A percentile compares a stretch with the other conserved stretches of the same genome.
Evolutionary conservation across 495 filamentous ascomycete genomes (phyloP).

Genomic region (Aspergillus bertholletiae): DNA sequence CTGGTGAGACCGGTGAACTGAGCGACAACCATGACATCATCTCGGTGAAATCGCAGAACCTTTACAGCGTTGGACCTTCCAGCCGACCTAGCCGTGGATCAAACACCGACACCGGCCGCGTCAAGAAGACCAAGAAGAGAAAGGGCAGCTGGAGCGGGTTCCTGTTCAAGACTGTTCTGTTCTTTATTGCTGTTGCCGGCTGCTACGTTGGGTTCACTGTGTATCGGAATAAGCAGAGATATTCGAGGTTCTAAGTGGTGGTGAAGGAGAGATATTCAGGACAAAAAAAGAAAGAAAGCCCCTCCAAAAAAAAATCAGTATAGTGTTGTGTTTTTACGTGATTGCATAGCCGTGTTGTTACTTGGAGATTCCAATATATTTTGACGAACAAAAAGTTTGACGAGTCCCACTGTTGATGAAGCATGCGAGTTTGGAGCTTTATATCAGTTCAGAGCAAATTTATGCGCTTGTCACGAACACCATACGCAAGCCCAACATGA

Average conservation of each 20-base stretch:
- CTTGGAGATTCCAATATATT: slow-evolving; percentile 8
- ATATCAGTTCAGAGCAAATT: no score
- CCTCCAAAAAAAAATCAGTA: slow-evolving; percentile 7
- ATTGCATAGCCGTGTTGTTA: slow-evolving; percentile 20
- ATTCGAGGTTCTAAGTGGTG: slow-evolving; percentile 67
- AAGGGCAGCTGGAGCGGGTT: slow-evolving; percentile 88
- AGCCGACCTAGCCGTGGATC: slow-evolving; percentile 34
- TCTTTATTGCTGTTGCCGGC: slow-evolving; percentile 64
- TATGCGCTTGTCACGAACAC: no score
- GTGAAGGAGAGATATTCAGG: not conserved
- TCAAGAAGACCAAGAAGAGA: slow-evolving; percentile 25
- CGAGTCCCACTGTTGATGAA: not conserved
- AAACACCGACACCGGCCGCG: slow-evolving; percentile 34
- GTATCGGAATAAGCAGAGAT: slow-evolving; percentile 69
- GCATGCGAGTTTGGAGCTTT: no score
- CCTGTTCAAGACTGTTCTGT: slow-evolving; percentile 77
- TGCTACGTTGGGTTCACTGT: slow-evolving; percentile 82
- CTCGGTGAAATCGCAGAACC: slow-evolving; percentile 78
- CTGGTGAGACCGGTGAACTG: slow-evolving; percentile 92
- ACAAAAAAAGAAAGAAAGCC: slow-evolving; percentile 3
- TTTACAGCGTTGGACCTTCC: slow-evolving; percentile 62
- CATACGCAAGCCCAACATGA: no score
- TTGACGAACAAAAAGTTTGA: slow-evolving; percentile 13
- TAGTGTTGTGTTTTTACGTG: slow-evolving; percentile 6
- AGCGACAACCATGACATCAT: slow-evolving; percentile 98